Base-by-base conservation (phyloP, 257 asterid genomes). In the Petunia secreta region DNA sequence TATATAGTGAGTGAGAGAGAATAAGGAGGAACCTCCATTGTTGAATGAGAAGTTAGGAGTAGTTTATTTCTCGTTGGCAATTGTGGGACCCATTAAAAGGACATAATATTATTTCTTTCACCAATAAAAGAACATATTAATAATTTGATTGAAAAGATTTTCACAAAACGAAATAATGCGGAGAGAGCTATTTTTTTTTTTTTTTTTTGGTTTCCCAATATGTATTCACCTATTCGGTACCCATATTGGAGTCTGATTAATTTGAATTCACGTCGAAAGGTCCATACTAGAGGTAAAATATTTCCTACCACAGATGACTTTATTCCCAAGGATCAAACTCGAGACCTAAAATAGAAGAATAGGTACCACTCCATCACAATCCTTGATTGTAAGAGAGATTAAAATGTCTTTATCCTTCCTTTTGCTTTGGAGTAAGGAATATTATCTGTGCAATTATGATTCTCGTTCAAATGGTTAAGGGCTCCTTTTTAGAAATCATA, bases 21-120 rank as follows among this genome's bases (percentile, higher is more conserved):
- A 53, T 41, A 15, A 67, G 55, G 39, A n/a, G 15, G 25, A 69
- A 73, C 77, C 77, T 48, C 77, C 77, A 73, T 73, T 73, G 77
- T 73, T 73, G 77, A 69, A 69, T 69, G 5, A 69, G 16, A 69
- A 13, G 25, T 5, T 16, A 48, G 9, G 7, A 8, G 4, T 67
- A 41, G 59, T 25, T 69, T 46, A 46, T 69, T 69, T 46, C 59
- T 16, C 1, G 16, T 44, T 44, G 58, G 5, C 41, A 68, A 8
- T 52, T 52, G 57, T 14, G 57, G 57, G 57, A 4, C 57, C 15
- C 57, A 9, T 11, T 14, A 4, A 10, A 52, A 52, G 14, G 11
- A 10, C 57, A 52, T 52, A 14, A 25, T 25, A 25, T 25, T 9
- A 1, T 52, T 15, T 8, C n/a, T 8, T 13, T 25, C 5, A 25